A percentile compares a stretch with the other conserved stretches of the same genome.
These are phyloP conservation scores for Castanea crenata DNA, from an alignment of 306 rosid genomes.

Conservation along the genomic window DNA sequence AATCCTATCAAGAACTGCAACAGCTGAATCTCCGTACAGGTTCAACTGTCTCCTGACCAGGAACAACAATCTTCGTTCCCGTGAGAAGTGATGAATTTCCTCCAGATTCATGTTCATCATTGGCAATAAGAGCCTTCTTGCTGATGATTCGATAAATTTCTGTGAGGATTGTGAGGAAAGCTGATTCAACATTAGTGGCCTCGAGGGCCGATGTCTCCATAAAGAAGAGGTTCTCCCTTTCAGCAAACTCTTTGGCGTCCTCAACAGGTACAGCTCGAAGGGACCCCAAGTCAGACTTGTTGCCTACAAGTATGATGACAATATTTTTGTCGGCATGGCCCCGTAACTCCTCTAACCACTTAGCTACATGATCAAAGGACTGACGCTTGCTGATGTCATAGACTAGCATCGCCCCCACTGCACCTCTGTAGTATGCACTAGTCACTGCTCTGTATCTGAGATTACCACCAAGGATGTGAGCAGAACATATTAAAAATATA, in stretches of 20 bases:
- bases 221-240: slow-evolving; percentile 74
- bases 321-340: slow-evolving; percentile 74
- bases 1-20: slow-evolving; percentile 52
- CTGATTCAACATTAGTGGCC: slow-evolving; percentile 77
- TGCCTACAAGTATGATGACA: slow-evolving; percentile 84
- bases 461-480: slow-evolving; percentile 28
- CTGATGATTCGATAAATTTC: slow-evolving; percentile 64
- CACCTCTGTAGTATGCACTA: slow-evolving; percentile 94
- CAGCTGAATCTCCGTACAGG: slow-evolving; percentile 50
- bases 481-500: neutral
- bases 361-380: slow-evolving; percentile 67
- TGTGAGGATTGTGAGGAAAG: slow-evolving; percentile 73
- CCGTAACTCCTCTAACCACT: slow-evolving; percentile 84
- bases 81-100: slow-evolving; percentile 66
- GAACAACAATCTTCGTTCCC: slow-evolving; percentile 60
- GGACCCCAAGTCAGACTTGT: slow-evolving; percentile 77
- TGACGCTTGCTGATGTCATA: slow-evolving; percentile 81
- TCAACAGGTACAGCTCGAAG: slow-evolving; percentile 68
- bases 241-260: slow-evolving; percentile 73
- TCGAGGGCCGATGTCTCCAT: slow-evolving; percentile 94
- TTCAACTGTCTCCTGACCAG: slow-evolving; percentile 45
- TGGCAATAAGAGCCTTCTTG: slow-evolving; percentile 61
- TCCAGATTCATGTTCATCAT: slow-evolving; percentile 49
- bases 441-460: slow-evolving; percentile 94
- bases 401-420: slow-evolving; percentile 86